Evolutionary conservation across 148 eudicot genomes (phyloP).

Genomic region (Dysphania ambrosioides): DNA sequence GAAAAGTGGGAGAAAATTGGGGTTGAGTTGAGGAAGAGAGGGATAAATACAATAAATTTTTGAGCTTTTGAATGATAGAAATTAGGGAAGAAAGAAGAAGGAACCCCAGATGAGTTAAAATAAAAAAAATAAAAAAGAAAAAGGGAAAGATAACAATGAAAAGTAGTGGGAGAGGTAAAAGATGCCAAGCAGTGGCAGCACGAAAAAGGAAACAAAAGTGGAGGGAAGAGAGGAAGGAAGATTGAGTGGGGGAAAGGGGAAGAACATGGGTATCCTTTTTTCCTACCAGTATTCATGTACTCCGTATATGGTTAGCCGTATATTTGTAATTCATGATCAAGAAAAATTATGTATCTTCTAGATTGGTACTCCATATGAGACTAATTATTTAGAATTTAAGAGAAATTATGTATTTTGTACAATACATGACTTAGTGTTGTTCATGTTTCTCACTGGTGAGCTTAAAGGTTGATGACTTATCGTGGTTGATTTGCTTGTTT

Average conservation of each 20-base stretch:
- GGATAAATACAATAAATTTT: conserved; percentile 15
- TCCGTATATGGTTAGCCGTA: too few relatives aligned
- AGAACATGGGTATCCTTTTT: conserved; percentile 22
- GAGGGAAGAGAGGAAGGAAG: conserved; percentile 14
- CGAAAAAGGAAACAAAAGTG: conserved; percentile 38
- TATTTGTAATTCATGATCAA: too few relatives aligned
- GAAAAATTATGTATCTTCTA: too few relatives aligned
- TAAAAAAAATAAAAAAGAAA: conserved; percentile 26
- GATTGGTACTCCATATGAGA: too few relatives aligned
- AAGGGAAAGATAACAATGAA: conserved; percentile 27
- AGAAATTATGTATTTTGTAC: too few relatives aligned
- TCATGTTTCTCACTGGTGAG: too few relatives aligned
- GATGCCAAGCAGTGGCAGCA: conserved; percentile 62
- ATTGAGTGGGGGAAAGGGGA: conserved; percentile 17
- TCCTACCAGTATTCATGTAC: too few relatives aligned
- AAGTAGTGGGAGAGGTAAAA: conserved; percentile 39
- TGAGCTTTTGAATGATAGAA: not conserved
- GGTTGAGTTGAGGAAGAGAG: conserved; percentile 27
- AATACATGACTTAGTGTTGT: too few relatives aligned
- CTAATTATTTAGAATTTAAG: too few relatives aligned
- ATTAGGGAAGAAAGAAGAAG: conserved; percentile 15
- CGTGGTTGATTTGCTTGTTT: too few relatives aligned
- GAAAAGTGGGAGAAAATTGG: conserved; percentile 19
- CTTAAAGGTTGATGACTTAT: too few relatives aligned
- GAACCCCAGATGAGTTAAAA: conserved; percentile 9